Percentiles rank a stretch among this genome's conserved stretches.
Conservation (phyloP, 2,329 filamentous ascomycete genomes). For the Penicillium palitans region DNA sequence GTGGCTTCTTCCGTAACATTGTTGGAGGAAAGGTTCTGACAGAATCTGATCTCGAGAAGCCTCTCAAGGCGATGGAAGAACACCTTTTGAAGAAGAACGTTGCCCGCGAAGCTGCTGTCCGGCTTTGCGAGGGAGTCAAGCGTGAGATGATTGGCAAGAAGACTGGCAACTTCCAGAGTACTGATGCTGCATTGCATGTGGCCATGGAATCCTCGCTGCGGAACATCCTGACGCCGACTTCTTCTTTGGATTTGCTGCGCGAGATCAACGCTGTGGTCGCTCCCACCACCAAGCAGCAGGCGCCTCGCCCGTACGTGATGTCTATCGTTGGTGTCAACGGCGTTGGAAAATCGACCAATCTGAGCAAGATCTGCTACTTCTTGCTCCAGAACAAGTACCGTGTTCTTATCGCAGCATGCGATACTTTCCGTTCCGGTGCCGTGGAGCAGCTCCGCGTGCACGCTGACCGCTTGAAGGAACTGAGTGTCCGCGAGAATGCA, state of each 20-base stretch:
- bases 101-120: conserved; percentile 86
- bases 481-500: conserved; percentile 76
- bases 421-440: conserved; percentile 95
- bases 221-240: conserved; percentile 94
- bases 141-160: conserved; percentile 86
- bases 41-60: conserved; percentile 83
- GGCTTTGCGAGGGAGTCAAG: conserved; percentile 88
- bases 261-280: conserved; percentile 80
- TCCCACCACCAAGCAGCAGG: conserved; percentile 63
- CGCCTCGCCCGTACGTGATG: conserved; percentile 85
- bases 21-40: conserved; percentile 92
- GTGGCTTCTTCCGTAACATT: conserved; percentile 88
- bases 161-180: conserved; percentile 86
- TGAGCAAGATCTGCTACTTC: conserved; percentile 98
- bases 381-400: conserved; percentile 95
- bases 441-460: conserved; percentile 97
- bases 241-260: conserved; percentile 88
- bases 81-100: conserved; percentile 95
- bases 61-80: conserved; percentile 94
- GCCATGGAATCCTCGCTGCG: conserved; percentile 91
- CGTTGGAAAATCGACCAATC: conserved; percentile 95
- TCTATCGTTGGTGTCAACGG: conserved; percentile 98
- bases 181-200: conserved; percentile 76
- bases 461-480: conserved; percentile 87
- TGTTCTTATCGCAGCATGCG: conserved; percentile 88